Evolutionary conservation across 225 moss, liverwort and hornwort species (phyloP), one percentile per base, ranked within the genome.

Genomic region (Climacium dendroides): DNA sequence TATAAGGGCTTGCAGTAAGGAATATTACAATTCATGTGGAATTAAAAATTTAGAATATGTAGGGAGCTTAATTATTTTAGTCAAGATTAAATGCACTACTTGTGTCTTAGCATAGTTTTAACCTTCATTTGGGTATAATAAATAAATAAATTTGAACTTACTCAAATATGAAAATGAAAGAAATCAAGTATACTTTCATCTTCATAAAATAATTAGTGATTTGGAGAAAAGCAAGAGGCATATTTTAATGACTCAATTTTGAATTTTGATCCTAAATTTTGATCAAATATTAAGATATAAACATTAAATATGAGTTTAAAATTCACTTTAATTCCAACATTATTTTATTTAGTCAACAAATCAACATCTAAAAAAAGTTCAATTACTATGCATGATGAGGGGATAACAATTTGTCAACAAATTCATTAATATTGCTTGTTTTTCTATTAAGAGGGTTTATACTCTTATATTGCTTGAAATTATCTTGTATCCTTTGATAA

Each of bases 1-100:
- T 52, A 13, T 75, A 75, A 2, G 5, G 1, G 2, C 5, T 12
- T 3, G 19, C 0, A 1, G 0, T 34, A 75, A 11, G 3, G 2
- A 52, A 35, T 15, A 14, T 9, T 35, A 23, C 7, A 53, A 35
- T 35, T 76, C 4, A 5, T 9, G 1, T 75, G 4, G 9, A 35
- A 52, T 35, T 9, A 9, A 53, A 53, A 15, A 13, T 34, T 34
- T 22, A 13, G 13, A 15, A 32, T 50, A 74, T 74, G 1, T 13
- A 50, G n/a, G 7, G 20, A 32, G 7, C 34, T 50, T 34, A 20
- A 47, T 16, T 19, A 34, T 52, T 5, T 3, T 8, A 14, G 14
- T 52, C 8, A 53, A 35, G 9, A 23, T 2, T 35, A 35, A 35
- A 76, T n/a, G 35, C 9, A 22, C 6, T 15, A 35, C 1, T 23